Evolutionary conservation across 2,329 filamentous ascomycete species (phyloP).

Genomic region (Thielaviopsis musarum): DNA sequence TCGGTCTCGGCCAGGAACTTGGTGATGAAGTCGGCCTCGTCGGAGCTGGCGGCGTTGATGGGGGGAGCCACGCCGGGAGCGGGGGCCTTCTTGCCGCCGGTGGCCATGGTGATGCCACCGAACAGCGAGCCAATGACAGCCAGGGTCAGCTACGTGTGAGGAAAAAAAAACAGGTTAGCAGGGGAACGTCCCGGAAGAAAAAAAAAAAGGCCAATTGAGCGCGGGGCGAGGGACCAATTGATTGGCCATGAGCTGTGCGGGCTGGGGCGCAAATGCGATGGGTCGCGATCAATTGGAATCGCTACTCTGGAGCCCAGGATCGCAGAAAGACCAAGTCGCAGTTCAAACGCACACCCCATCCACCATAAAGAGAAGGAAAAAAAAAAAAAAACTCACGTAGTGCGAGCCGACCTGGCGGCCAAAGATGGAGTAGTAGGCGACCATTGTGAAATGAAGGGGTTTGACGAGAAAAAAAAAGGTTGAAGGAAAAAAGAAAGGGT

Average conservation of each 20-base stretch:
- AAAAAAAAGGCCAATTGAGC: too few species aligned
- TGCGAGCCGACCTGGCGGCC: constrained; percentile 44
- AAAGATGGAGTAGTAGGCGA: constrained; percentile 32
- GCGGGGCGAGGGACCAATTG: neutral
- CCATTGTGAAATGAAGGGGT: constrained; percentile 9
- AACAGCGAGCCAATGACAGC: constrained; percentile 35
- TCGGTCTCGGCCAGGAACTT: constrained; percentile 29
- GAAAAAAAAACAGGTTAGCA: constrained; percentile 13
- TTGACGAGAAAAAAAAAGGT: neutral
- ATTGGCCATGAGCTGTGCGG: too few species aligned
- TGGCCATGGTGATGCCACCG: constrained; percentile 28
- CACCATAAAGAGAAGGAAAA: neutral
- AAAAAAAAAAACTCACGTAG: constrained; percentile 30
- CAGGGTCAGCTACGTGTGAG: constrained; percentile 31
- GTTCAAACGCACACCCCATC: neutral
- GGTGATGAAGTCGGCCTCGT: constrained; percentile 45
- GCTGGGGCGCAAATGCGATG: too few species aligned
- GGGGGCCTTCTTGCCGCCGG: constrained; percentile 27
- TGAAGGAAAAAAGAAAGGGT: neutral
- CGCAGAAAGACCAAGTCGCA: neutral
- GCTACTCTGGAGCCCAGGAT: too few species aligned
- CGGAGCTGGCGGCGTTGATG: constrained; percentile 44
- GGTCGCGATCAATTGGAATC: too few species aligned
- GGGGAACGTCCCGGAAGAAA: constrained; percentile 2
- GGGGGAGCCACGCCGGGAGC: constrained; percentile 33